Base-by-base conservation (phyloP, 2,329 filamentous ascomycete genomes). In the Waltergamsia citrina region DNA sequence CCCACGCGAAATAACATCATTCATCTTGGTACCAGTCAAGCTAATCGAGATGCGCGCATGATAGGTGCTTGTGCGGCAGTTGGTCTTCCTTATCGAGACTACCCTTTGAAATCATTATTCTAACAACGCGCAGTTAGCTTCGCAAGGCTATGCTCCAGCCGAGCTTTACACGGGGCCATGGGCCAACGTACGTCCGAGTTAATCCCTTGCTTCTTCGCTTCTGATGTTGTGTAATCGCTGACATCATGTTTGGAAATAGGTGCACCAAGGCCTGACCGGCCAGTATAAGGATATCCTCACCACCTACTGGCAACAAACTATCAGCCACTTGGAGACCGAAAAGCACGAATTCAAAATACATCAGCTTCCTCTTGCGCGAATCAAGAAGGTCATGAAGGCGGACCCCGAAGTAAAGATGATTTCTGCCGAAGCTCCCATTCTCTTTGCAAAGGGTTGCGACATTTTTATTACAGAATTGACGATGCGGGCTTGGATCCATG, bases 331-430 rank as follows among this genome's bases (percentile, higher is more conserved):
- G 38, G 92, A 98, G 63, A 85, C 75, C 39, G 92, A 96, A 50
- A 86, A 83, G 32, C 92, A 98, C 59, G 92, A 98, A 60, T 98
- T 96, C 71, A 98, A 98, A 63, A 75, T 96, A 37, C 92, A 98
- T 57, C 92, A 96, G 58, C 71, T 98, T 25, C 92, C 92, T 2
- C 71, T 98, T 26, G 92, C 92, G n/a, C 82, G 92, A 35, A 98
- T 98, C 66, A 98, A 98, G 70, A 98, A 98, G 60, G 92, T 98
- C 45, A 98, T 98, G 92, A 98, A 98, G 64, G 92, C 92, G 1
- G 92, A 98, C 47, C 92, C 92, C 0, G 92, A 98, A 51, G 92
- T 98, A 31, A 98, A 98, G 68, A 98, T 98, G 92, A 98, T 98
- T 42, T 96, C 88, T 4, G 92, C 92, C 7, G 92, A 98, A 62